phyloP scores from a whole-genome alignment of 2,329 filamentous ascomycete species.

The Aspergillus pseudoterreus region DNA sequence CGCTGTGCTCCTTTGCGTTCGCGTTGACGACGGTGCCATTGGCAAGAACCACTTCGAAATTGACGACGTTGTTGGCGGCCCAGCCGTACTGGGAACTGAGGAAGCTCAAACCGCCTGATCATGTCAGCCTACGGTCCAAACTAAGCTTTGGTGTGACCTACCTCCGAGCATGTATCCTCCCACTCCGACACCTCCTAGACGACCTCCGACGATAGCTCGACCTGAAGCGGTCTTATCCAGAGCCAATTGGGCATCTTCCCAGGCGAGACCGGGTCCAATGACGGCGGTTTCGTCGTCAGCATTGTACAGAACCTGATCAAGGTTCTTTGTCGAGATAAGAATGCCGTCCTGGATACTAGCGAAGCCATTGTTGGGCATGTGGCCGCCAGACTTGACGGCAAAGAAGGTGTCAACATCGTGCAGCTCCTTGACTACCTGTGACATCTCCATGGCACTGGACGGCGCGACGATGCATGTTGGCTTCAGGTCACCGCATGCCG shows the following conservation, averaged over 20 bases:
- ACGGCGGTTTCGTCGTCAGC: constrained; percentile 36
- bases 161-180: constrained; percentile 47
- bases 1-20: constrained; percentile 31
- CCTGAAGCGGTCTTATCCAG: constrained; percentile 25
- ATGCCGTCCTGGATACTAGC: constrained; percentile 44
- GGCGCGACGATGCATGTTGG: constrained; percentile 50
- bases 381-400: constrained; percentile 52
- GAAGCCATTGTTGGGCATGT: constrained; percentile 47
- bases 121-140: constrained; percentile 6
- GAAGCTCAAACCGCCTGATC: constrained; percentile 42
- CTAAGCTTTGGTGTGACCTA: constrained; percentile 8
- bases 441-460: constrained; percentile 49
- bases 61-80: constrained; percentile 46
- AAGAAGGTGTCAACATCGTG: constrained; percentile 49
- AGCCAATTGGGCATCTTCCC: constrained; percentile 31
- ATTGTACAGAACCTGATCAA: constrained; percentile 36
- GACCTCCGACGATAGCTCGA: constrained; percentile 41
- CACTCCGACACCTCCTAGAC: constrained; percentile 48
- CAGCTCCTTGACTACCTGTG: constrained; percentile 50
- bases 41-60: constrained; percentile 47
- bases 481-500: constrained; percentile 38
- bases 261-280: constrained; percentile 34
- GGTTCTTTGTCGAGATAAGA: constrained; percentile 45
- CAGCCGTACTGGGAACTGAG: constrained; percentile 50
- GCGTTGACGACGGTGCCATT: constrained; percentile 45